Evolutionary conservation across 2,329 filamentous ascomycete species (phyloP).

Genomic region (Daldinia sp.): DNA sequence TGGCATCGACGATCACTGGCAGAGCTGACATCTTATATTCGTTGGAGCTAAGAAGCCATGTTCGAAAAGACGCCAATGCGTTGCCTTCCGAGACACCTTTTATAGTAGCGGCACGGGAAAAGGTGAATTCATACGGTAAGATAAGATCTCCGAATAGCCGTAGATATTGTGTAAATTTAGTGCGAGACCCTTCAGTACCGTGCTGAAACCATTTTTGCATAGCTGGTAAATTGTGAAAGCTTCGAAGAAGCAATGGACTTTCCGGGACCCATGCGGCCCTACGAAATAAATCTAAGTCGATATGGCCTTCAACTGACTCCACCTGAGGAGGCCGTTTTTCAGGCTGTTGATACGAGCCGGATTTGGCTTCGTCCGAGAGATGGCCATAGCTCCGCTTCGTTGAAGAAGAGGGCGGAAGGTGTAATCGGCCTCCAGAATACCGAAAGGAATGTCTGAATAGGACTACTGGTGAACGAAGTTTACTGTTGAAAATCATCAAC

Average conservation of each 20-base stretch:
- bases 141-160: slow-evolving; percentile 29
- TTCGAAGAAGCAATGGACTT: slow-evolving; percentile 29
- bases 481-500: slow-evolving; percentile 8
- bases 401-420: slow-evolving; percentile 9
- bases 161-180: slow-evolving; percentile 37
- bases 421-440: background rate
- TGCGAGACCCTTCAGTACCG: background rate
- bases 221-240: slow-evolving; percentile 36
- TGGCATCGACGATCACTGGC: slow-evolving; percentile 39
- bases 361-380: background rate
- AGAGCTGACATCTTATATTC: slow-evolving; percentile 10
- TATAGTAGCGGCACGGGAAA: background rate
- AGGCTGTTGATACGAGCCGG: background rate
- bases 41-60: slow-evolving; percentile 33
- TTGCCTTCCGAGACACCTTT: background rate
- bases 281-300: slow-evolving; percentile 38
- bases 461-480: background rate
- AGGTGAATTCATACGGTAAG: slow-evolving; percentile 45
- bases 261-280: slow-evolving; percentile 36
- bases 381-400: background rate
- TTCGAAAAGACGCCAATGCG: slow-evolving; percentile 25
- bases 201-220: slow-evolving; percentile 43
- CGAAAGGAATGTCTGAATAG: background rate
- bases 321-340: background rate
- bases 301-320: slow-evolving; percentile 14